A percentile compares a stretch with the other conserved stretches of the same genome.
phyloP scores from a whole-genome alignment of 2,329 filamentous ascomycete genomes.

The Emericellopsis cladophorae region DNA sequence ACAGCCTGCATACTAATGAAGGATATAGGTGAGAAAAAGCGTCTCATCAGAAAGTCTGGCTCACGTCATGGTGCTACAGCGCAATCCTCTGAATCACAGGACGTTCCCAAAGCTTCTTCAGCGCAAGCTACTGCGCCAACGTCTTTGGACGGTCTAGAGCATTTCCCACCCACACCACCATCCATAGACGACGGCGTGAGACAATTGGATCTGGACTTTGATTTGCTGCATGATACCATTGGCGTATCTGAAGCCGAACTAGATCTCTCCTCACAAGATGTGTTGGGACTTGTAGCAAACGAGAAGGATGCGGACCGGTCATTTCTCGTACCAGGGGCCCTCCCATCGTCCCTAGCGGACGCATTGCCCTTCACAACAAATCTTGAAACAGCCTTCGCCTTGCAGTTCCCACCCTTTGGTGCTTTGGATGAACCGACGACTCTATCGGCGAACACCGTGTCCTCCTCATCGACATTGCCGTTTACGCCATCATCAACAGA shows the following conservation, averaged over 20 bases:
- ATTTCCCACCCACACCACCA: no score
- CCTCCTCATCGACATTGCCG: conserved; percentile 3
- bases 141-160: not conserved
- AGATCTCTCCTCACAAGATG: not conserved
- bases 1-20: not conserved
- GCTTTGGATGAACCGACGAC: conserved; percentile 4
- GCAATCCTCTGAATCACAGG: not conserved
- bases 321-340: not conserved
- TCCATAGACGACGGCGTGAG: no score
- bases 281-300: no score
- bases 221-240: no score
- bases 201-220: no score
- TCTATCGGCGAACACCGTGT: not conserved
- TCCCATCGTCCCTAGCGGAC: not conserved
- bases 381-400: not conserved
- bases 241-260: not conserved
- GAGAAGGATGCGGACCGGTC: not conserved
- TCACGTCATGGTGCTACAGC: not conserved
- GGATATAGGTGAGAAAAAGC: no score
- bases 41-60: no score
- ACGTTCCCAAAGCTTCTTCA: not conserved
- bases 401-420: conserved; percentile 6
- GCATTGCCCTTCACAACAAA: not conserved
- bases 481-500: conserved; percentile 9
- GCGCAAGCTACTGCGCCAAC: not conserved